Evolutionary conservation across 352 stramenopile genomes (phyloP).

Genomic region (Phytophthora sojae): DNA sequence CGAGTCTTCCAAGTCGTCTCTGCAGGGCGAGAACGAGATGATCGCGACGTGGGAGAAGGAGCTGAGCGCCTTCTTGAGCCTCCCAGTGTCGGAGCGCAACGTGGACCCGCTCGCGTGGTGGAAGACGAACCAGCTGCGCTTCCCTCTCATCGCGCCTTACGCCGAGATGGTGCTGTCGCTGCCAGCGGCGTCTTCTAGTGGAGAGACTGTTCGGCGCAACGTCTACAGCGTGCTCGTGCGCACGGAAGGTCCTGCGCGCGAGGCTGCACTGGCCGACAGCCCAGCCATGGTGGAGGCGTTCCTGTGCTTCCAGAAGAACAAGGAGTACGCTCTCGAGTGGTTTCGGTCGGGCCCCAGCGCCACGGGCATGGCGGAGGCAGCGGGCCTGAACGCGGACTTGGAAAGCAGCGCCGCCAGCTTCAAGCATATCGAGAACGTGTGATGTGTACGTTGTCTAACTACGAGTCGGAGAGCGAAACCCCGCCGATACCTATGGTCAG

Average conservation of each 20-base stretch:
- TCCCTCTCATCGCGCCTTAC: slow-evolving; percentile 78
- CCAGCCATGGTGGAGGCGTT: slow-evolving; percentile 74
- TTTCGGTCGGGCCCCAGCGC: slow-evolving; percentile 59
- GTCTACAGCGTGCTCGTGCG: slow-evolving; percentile 66
- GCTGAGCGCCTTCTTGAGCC: slow-evolving; percentile 72
- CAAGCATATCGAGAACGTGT: slow-evolving; percentile 83
- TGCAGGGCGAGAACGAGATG: slow-evolving; percentile 56
- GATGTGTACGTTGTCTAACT: background rate
- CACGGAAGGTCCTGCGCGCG: slow-evolving; percentile 52
- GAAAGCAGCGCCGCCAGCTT: slow-evolving; percentile 53
- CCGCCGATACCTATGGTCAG: no score
- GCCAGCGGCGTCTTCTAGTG: slow-evolving; percentile 67
- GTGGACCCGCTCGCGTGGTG: slow-evolving; percentile 79
- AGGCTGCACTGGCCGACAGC: slow-evolving; percentile 55
- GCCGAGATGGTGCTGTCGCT: slow-evolving; percentile 80
- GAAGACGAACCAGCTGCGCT: slow-evolving; percentile 82
- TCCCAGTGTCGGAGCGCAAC: slow-evolving; percentile 78
- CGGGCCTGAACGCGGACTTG: slow-evolving; percentile 37
- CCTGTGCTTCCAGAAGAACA: slow-evolving; percentile 87
- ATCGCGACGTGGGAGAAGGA: slow-evolving; percentile 80
- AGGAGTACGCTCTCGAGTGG: slow-evolving; percentile 76
- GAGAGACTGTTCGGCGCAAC: slow-evolving; percentile 57
- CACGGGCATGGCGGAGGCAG: slow-evolving; percentile 32
- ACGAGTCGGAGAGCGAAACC: background rate
- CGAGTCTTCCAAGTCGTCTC: slow-evolving; percentile 58